Conservation (phyloP, 345 rosid genomes). For the Salix koriyanagi region DNA sequence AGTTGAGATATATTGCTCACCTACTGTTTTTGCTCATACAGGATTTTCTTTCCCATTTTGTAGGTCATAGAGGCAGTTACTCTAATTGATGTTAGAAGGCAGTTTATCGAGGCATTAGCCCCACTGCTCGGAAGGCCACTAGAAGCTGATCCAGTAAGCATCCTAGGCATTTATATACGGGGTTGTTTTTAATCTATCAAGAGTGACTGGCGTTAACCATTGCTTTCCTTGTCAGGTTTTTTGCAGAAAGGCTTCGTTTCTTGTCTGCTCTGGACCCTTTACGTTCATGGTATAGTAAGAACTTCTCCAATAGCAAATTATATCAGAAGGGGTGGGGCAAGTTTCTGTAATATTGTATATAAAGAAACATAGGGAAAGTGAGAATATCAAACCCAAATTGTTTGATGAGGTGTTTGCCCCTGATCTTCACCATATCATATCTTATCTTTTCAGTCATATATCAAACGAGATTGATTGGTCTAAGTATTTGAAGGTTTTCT, state of each 20-base stretch:
- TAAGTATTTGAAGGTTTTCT: no score
- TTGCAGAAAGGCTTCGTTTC: conserved; percentile 69
- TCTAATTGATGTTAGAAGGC: conserved; percentile 59
- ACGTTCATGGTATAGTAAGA: conserved; percentile 56
- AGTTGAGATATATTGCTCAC: conserved; percentile 6
- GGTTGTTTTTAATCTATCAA: conserved; percentile 1
- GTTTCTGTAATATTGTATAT: no score
- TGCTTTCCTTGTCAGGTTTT: conserved; percentile 54
- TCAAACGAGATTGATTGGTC: no score
- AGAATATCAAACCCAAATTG: no score
- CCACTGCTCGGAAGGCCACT: conserved; percentile 75
- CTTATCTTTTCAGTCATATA: no score
- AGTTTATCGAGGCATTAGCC: conserved; percentile 67
- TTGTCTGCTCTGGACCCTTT: conserved; percentile 66
- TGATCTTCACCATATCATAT: no score
- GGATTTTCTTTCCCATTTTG: conserved; percentile 10
- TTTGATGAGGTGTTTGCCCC: no score
- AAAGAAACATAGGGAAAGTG: no score
- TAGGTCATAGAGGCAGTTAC: conserved; percentile 78
- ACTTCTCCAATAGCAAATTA: neutral
- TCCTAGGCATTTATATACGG: conserved; percentile 5
- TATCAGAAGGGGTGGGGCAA: no score
- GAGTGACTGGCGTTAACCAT: conserved; percentile 11
- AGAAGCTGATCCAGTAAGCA: conserved; percentile 84
- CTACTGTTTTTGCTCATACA: neutral